These are phyloP conservation scores for Phytophthora pinifolia DNA, from an alignment of 352 stramenopile species.

Conservation along the genomic window DNA sequence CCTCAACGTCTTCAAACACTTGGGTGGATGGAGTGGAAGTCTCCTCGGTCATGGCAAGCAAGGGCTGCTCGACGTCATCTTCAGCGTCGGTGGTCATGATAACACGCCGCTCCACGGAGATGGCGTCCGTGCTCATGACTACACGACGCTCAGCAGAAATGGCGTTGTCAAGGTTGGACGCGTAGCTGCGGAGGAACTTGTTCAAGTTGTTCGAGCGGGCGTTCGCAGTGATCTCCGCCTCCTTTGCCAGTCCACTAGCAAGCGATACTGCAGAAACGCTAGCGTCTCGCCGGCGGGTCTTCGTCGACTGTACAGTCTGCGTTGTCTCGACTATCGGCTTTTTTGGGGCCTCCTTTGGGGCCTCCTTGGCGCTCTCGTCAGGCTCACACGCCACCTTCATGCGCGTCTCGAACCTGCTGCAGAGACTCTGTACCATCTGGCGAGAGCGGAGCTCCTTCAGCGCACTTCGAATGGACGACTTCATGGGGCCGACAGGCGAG, in stretches of 20 bases:
- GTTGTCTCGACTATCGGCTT: conserved; percentile 3
- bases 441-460: conserved; percentile 51
- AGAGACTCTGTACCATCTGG: conserved; percentile 53
- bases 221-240: conserved; percentile 18
- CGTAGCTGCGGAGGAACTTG: conserved; percentile 64
- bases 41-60: conserved; percentile 14
- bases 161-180: conserved; percentile 59
- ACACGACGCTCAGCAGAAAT: conserved; percentile 16
- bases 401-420: conserved; percentile 49
- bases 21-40: background rate
- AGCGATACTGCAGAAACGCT: conserved; percentile 13
- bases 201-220: conserved; percentile 62
- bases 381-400: conserved; percentile 16
- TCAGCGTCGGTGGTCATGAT: conserved; percentile 21
- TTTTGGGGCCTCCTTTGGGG: conserved; percentile 1
- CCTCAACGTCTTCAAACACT: conserved; percentile 3
- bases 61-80: conserved; percentile 17
- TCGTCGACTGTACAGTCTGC: conserved; percentile 1
- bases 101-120: conserved; percentile 7
- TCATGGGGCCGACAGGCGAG: conserved; percentile 34
- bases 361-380: conserved; percentile 15
- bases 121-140: conserved; percentile 4
- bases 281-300: conserved; percentile 17
- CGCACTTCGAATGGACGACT: conserved; percentile 47
- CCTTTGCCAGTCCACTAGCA: conserved; percentile 7